These are phyloP conservation scores for Ophiostoma australiae DNA, from an alignment of 2,329 filamentous ascomycete genomes.

Conservation along the genomic window DNA sequence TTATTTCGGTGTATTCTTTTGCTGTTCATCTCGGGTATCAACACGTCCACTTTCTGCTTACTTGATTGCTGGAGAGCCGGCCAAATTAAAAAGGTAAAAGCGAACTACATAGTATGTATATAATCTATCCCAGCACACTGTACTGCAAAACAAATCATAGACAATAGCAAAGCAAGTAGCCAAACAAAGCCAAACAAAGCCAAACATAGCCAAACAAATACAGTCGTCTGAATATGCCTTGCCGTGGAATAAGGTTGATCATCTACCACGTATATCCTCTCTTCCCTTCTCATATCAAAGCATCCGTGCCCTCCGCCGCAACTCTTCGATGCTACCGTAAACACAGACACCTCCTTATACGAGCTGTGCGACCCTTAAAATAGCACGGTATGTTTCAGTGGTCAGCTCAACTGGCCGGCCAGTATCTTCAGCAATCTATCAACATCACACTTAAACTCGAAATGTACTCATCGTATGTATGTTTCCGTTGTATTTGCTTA, in stretches of 20 bases:
- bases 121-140: too few relatives aligned
- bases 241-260: slow-evolving; percentile 9
- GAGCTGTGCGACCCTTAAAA: slow-evolving; percentile 9
- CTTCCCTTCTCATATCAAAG: not conserved
- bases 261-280: not conserved
- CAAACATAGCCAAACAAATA: not conserved
- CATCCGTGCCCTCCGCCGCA: not conserved
- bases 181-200: not conserved
- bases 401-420: not conserved
- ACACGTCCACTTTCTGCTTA: too few relatives aligned
- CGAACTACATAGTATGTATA: too few relatives aligned
- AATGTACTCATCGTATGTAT: not conserved
- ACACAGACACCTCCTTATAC: not conserved
- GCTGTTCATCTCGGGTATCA: not conserved
- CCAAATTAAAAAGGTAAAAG: not conserved
- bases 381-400: slow-evolving; percentile 3
- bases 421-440: not conserved
- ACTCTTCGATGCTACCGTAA: not conserved
- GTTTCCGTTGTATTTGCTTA: not conserved
- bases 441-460: not conserved
- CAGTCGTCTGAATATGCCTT: not conserved
- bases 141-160: too few relatives aligned
- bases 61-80: not conserved
- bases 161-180: not conserved
- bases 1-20: not conserved